Percentiles rank a stretch among this genome's conserved stretches.
Conservation (phyloP, 164 flowering plant species). For the Buxus sempervirens region DNA sequence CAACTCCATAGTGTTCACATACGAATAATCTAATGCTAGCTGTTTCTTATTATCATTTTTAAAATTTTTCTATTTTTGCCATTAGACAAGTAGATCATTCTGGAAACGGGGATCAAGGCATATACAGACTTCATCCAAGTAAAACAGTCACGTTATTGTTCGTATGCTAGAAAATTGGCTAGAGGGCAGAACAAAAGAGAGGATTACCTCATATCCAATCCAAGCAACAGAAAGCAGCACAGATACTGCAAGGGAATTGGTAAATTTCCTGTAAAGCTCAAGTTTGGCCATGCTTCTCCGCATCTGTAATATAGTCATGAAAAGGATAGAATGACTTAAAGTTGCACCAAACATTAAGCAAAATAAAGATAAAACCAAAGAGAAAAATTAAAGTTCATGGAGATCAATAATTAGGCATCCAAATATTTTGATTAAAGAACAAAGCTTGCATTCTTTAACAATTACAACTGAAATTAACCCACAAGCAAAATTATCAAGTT, state of each 20-base stretch:
- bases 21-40: neutral
- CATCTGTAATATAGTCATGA: slow-evolving; percentile 33
- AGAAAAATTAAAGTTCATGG: neutral
- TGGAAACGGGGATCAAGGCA: neutral
- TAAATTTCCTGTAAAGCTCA: slow-evolving; percentile 83
- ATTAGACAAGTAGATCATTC: neutral
- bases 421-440: too few relatives aligned
- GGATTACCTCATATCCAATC: slow-evolving; percentile 89
- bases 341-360: neutral
- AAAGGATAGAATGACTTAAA: neutral
- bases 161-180: neutral
- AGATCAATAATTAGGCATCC: neutral
- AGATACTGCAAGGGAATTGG: slow-evolving; percentile 74
- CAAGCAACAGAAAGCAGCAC: slow-evolving; percentile 89
- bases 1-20: too few relatives aligned
- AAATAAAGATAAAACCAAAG: neutral
- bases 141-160: neutral
- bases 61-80: neutral
- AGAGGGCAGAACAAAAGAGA: slow-evolving; percentile 7
- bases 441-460: neutral
- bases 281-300: slow-evolving; percentile 75
- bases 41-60: neutral
- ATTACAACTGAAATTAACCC: neutral
- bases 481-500: too few relatives aligned
- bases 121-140: neutral